Evolutionary conservation across 495 filamentous ascomycete genomes (phyloP), one percentile per base, ranked within the genome.

Genomic region (Glutinoglossum americanum): DNA sequence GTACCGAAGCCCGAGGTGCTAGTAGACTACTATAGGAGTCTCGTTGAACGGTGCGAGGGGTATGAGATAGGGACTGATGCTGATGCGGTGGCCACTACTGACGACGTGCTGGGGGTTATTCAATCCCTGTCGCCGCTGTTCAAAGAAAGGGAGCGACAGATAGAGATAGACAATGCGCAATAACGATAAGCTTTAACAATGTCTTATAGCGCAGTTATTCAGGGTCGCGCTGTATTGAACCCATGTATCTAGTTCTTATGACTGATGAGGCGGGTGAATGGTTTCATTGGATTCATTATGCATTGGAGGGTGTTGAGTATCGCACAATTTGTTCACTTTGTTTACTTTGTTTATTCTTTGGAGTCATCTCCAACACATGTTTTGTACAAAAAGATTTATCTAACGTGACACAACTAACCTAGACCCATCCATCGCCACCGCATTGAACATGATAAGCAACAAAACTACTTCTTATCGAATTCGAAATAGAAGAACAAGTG

Each of bases 1-100:
- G 89, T 98, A 10, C 92, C 92, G 17, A 85, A 90, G 61, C 88
- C 90, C 5, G 93, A 97, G 66, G 82, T 92, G 3, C 69, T 98
- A 51, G 87, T 83, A 49, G 89, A 94, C 55, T 98, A 98, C 62
- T 98, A 97, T 65, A 76, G 77, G 61, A 92, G 86, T 35, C 69
- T 98, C 25, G 84, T 94, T 25, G 87, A 83, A 58, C 68, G 83
- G 60, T 79, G 74, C 59, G 79, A 81, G 3, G 77, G 76, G 11
- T 84, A 75, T 61, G 70, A 71, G 58, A 73, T 82, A 41, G 72
- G 74, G 59, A 66, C 65, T 54, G 65, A 57, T 19, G 51, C n/a
- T 39, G 47, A 21, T 33, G 47, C 32, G 15, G 13, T 32, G 19
- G 28, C 17, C 17, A 13, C 15, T 13, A 25, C 21, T 30, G 49